A percentile compares a stretch with the other conserved stretches of the same genome.
Evolutionary conservation across 2,329 filamentous ascomycete genomes (phyloP).

Genomic region (Meredithiella fracta): DNA sequence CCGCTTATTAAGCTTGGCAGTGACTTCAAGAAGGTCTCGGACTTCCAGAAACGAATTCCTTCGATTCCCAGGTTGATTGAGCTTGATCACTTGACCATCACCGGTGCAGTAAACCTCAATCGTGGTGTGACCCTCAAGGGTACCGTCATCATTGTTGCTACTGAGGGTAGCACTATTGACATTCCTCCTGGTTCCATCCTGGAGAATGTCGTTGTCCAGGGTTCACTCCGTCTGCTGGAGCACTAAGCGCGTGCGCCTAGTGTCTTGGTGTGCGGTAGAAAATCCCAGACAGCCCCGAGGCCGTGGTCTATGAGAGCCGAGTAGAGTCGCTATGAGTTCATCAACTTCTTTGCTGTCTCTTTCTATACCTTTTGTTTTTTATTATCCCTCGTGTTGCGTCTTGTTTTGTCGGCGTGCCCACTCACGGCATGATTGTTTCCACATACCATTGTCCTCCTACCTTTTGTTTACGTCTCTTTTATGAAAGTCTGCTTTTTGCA

Average conservation of each 20-base stretch:
- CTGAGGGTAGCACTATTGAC: conserved; percentile 94
- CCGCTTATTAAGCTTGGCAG: conserved; percentile 96
- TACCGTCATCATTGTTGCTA: conserved; percentile 97
- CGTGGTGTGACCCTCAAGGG: conserved; percentile 93
- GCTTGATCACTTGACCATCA: conserved; percentile 91
- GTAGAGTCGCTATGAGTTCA: no score
- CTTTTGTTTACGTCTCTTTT: background rate
- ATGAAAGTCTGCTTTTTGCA: background rate
- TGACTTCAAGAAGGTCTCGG: conserved; percentile 99
- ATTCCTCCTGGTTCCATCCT: conserved; percentile 91
- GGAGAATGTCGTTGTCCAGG: conserved; percentile 98
- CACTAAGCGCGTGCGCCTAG: conserved; percentile 29
- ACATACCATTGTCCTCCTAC: background rate
- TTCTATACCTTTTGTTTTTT: background rate
- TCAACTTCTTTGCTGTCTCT: background rate
- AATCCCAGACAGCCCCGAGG: background rate
- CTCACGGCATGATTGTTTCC: background rate
- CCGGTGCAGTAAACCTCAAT: conserved; percentile 89
- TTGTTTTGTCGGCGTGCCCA: background rate
- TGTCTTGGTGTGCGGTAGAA: background rate
- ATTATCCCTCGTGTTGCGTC: no score
- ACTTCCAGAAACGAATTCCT: conserved; percentile 76
- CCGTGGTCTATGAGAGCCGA: background rate
- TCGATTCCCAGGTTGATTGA: conserved; percentile 84
- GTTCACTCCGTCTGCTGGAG: conserved; percentile 63